Percentiles rank a stretch among this genome's conserved stretches.
phyloP scores from a whole-genome alignment of 78 protist genomes.

The Polysphondylium violaceum region DNA sequence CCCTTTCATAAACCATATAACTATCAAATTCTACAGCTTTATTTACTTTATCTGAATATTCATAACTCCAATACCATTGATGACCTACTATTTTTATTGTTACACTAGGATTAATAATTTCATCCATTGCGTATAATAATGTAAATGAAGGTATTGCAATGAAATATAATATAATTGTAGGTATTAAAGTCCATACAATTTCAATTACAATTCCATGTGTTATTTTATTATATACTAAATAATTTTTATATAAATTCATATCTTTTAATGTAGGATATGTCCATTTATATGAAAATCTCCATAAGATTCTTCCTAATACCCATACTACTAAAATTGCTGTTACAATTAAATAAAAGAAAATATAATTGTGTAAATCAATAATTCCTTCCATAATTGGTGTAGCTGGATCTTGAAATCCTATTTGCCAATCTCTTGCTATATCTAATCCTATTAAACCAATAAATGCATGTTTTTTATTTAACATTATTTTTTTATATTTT shows the following conservation, averaged over 20 bases:
- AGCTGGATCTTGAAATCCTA: no score
- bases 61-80: slow-evolving; percentile 38
- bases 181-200: slow-evolving; percentile 30
- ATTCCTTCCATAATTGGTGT: slow-evolving; percentile 23
- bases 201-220: not conserved
- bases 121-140: slow-evolving; percentile 43
- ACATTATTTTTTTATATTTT: no score
- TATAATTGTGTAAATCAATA: slow-evolving; percentile 25
- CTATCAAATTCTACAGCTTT: slow-evolving; percentile 21
- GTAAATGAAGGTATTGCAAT: slow-evolving; percentile 45
- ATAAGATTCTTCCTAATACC: not conserved
- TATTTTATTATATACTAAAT: not conserved
- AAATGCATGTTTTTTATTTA: no score
- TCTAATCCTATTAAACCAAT: no score
- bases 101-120: slow-evolving; percentile 17
- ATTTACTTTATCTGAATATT: not conserved
- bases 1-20: slow-evolving; percentile 41
- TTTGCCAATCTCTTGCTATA: no score
- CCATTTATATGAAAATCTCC: slow-evolving; percentile 4
- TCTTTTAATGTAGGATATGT: not conserved
- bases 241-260: no score
- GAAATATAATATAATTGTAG: slow-evolving; percentile 14
- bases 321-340: not conserved
- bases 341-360: not conserved
- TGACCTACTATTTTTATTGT: slow-evolving; percentile 29